A percentile compares a stretch with the other conserved stretches of the same genome.
Evolutionary conservation across 176 grass and related monocot species (phyloP).

Genomic region (Bonia amplexicaulis): DNA sequence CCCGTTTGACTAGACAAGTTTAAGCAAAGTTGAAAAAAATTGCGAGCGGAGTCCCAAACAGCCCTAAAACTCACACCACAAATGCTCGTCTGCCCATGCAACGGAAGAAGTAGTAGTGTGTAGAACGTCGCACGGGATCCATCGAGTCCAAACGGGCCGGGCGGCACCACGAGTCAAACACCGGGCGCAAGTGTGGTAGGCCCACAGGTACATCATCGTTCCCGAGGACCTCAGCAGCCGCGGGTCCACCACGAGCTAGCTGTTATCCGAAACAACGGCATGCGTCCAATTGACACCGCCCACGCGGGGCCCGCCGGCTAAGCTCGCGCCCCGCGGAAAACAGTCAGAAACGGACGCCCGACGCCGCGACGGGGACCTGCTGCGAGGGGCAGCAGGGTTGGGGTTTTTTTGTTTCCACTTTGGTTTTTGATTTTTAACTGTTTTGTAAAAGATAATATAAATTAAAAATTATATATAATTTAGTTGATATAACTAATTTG

Average conservation of each 20-base stretch:
- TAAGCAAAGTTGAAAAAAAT: no score
- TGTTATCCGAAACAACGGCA: background rate
- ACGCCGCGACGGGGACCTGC: background rate
- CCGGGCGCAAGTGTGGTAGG: background rate
- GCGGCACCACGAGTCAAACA: background rate
- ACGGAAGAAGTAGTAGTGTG: no score
- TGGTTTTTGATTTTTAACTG: no score
- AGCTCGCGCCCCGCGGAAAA: background rate
- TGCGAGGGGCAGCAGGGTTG: background rate
- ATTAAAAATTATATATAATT: no score
- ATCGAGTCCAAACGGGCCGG: background rate
- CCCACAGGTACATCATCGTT: background rate
- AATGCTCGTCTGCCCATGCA: background rate
- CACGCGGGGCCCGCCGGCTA: background rate
- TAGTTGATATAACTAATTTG: no score
- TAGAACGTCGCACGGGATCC: background rate
- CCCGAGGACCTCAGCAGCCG: background rate
- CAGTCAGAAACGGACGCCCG: background rate
- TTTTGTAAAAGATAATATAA: no score
- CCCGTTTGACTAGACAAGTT: no score
- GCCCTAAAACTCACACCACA: background rate
- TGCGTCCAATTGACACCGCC: conserved; percentile 28
- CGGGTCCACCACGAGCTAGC: background rate
- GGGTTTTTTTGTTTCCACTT: background rate
- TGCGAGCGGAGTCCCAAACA: no score